phyloP scores from a whole-genome alignment of 1,284 basidiomycete species.

The Sporisorium scitamineum region DNA sequence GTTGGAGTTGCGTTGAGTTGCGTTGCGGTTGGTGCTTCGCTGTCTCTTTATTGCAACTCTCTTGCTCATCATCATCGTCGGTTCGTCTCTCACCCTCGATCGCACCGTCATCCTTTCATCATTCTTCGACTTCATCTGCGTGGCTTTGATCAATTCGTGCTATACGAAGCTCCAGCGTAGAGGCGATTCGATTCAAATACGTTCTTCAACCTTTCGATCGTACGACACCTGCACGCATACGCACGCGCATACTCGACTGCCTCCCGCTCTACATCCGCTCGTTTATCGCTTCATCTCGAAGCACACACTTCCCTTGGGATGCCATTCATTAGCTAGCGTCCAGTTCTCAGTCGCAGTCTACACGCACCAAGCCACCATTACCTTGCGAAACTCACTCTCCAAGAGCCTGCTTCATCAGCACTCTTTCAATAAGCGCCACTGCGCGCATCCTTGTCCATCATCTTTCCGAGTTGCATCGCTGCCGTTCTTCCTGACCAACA shows the following conservation, averaged over 20 bases:
- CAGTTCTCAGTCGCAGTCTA: background rate
- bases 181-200: background rate
- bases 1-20: background rate
- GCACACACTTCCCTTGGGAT: background rate
- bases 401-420: background rate
- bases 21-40: background rate
- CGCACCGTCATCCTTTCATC: background rate
- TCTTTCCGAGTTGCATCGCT: background rate
- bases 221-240: constrained; percentile 8
- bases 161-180: background rate
- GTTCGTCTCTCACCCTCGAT: background rate
- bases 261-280: background rate
- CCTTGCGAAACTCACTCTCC: background rate
- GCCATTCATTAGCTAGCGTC: constrained; percentile 4
- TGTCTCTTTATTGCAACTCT: background rate
- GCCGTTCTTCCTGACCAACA: background rate
- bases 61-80: constrained; percentile 4
- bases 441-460: background rate
- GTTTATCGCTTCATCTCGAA: background rate
- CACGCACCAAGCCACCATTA: background rate
- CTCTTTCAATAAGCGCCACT: background rate
- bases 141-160: background rate
- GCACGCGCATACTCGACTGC: background rate
- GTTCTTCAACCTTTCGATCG: background rate
- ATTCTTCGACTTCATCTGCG: background rate